A percentile compares a stretch with the other conserved stretches of the same genome.
Evolutionary conservation across 352 stramenopile species (phyloP).

Genomic region (Phytophthora aleatoria): DNA sequence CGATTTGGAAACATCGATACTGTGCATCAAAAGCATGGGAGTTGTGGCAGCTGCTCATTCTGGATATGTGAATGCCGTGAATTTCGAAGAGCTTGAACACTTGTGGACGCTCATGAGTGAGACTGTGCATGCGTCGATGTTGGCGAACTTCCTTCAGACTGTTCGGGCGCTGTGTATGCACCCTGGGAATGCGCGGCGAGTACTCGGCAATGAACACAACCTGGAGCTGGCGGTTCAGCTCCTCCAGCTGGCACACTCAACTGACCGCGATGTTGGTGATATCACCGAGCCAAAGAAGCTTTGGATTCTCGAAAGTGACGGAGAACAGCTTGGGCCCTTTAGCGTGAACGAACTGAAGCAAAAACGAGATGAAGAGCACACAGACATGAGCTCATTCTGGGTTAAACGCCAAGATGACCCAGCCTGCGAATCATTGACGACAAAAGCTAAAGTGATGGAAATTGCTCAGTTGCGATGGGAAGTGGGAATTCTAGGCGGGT

Average conservation of each 20-base stretch:
- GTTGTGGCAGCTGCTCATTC: constrained; percentile 66
- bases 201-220: constrained; percentile 47
- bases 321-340: constrained; percentile 33
- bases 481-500: constrained; percentile 53
- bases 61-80: constrained; percentile 34
- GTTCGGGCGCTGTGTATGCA: constrained; percentile 61
- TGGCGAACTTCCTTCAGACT: constrained; percentile 60
- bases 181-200: constrained; percentile 52
- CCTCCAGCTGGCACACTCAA: constrained; percentile 66
- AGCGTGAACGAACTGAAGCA: constrained; percentile 62
- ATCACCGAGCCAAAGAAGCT: constrained; percentile 39
- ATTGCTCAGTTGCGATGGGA: constrained; percentile 84
- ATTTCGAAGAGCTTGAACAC: constrained; percentile 78
- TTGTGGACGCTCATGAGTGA: constrained; percentile 65
- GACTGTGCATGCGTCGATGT: constrained; percentile 61
- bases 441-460: constrained; percentile 56
- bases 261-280: constrained; percentile 34
- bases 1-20: constrained; percentile 63
- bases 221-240: constrained; percentile 63
- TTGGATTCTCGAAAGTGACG: constrained; percentile 48
- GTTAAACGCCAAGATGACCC: constrained; percentile 42
- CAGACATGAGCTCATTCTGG: constrained; percentile 36
- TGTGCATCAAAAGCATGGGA: constrained; percentile 66
- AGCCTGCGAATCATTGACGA: constrained; percentile 33
- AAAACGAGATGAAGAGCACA: constrained; percentile 35